Conservation (phyloP, 352 stramenopile species). For the Globisporangium cystogenes region DNA sequence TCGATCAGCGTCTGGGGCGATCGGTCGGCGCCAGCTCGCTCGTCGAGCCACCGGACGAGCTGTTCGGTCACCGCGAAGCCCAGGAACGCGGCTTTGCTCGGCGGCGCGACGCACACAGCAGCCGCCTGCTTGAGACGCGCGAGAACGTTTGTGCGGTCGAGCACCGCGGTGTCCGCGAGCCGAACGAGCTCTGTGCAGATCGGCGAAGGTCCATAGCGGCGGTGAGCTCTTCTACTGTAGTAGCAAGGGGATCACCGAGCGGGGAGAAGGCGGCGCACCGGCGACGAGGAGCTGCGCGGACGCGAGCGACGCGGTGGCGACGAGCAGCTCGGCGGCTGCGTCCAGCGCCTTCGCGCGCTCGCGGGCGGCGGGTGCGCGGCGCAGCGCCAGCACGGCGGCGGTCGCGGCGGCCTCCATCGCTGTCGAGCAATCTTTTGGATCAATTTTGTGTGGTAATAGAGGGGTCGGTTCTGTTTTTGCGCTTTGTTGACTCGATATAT, state of each 20-base stretch:
- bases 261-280: slow-evolving; percentile 3
- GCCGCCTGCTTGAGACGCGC: slow-evolving; percentile 29
- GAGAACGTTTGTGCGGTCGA: slow-evolving; percentile 3
- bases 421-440: too few species aligned
- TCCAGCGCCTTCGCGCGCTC: slow-evolving; percentile 8
- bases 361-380: background rate
- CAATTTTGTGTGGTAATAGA: too few species aligned
- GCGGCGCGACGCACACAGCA: slow-evolving; percentile 34
- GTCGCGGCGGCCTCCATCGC: background rate
- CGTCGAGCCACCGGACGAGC: slow-evolving; percentile 16
- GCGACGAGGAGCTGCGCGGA: slow-evolving; percentile 6
- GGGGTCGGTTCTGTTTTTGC: too few species aligned
- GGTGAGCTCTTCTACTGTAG: background rate
- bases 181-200: background rate
- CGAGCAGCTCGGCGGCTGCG: slow-evolving; percentile 8
- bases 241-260: too few species aligned
- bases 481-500: too few species aligned
- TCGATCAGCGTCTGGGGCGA: slow-evolving; percentile 21
- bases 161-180: background rate
- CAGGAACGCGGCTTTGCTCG: slow-evolving; percentile 44
- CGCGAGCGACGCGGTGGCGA: slow-evolving; percentile 7
- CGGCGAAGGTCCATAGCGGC: too few species aligned
- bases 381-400: slow-evolving; percentile 5
- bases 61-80: slow-evolving; percentile 31
- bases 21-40: slow-evolving; percentile 3